Conservation (phyloP, 495 filamentous ascomycete species). For the Aspergillus bridgeri region DNA sequence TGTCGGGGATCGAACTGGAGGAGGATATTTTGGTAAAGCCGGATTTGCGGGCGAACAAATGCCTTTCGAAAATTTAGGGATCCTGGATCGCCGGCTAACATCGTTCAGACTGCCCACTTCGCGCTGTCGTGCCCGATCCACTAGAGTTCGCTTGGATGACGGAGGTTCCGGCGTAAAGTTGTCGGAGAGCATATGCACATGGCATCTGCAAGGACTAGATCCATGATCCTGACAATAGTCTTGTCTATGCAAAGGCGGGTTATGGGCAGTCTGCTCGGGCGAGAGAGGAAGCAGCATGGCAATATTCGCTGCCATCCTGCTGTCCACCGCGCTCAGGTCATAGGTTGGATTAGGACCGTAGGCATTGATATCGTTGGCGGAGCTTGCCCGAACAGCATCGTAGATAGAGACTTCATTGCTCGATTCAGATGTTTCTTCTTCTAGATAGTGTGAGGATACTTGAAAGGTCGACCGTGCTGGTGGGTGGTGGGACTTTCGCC, state of each 20-base stretch:
- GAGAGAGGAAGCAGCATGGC: conserved; percentile 28
- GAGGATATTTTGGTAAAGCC: conserved; percentile 35
- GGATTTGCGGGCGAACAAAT: conserved; percentile 26
- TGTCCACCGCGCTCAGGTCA: conserved; percentile 19
- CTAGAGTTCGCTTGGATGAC: background rate
- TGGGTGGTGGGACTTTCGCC: background rate
- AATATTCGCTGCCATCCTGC: conserved; percentile 31
- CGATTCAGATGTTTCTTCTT: conserved; percentile 20
- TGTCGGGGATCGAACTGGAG: conserved; percentile 40
- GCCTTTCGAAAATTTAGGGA: conserved; percentile 24
- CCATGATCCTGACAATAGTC: background rate
- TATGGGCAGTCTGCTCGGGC: conserved; percentile 4
- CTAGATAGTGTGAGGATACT: background rate
- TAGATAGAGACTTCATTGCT: conserved; percentile 44
- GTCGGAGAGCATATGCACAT: conserved; percentile 18
- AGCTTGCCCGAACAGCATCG: conserved; percentile 35
- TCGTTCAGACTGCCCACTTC: conserved; percentile 26
- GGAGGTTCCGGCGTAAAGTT: conserved; percentile 7
- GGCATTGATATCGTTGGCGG: conserved; percentile 15
- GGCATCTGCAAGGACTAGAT: conserved; percentile 11
- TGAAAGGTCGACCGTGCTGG: background rate
- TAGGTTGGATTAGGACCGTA: background rate
- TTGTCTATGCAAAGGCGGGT: conserved; percentile 7
- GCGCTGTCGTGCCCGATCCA: conserved; percentile 15
- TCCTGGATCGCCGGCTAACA: conserved; percentile 7